phyloP scores from a whole-genome alignment of 495 filamentous ascomycete species.

The Astrocystis sublimbata region DNA sequence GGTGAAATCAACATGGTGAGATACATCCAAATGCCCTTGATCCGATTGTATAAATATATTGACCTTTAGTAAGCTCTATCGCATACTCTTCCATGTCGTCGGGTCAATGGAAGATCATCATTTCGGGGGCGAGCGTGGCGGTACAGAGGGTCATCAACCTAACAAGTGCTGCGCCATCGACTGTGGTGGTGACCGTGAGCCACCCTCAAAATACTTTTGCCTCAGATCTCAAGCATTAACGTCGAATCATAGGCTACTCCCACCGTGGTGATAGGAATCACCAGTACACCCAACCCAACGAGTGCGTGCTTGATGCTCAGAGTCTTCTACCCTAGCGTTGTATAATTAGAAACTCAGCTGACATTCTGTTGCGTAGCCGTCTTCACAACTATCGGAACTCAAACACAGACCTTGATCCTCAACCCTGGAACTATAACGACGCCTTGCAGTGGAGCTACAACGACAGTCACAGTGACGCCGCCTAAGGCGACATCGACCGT shows the following conservation, averaged over 20 bases:
- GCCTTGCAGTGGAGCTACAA: constrained; percentile 37
- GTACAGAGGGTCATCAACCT: constrained; percentile 42
- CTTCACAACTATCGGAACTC: constrained; percentile 31
- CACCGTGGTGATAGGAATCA: constrained; percentile 42
- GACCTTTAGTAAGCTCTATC: constrained; percentile 31
- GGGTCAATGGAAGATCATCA: constrained; percentile 43
- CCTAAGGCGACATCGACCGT: constrained; percentile 33
- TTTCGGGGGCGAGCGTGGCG: constrained; percentile 39
- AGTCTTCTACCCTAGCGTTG: not conserved
- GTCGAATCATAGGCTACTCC: constrained; percentile 37
- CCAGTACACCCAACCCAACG: constrained; percentile 40
- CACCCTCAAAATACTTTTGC: not conserved
- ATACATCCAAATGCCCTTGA: not conserved
- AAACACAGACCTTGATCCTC: constrained; percentile 41
- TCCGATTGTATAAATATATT: not conserved
- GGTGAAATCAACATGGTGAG: constrained; percentile 44
- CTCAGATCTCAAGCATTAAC: not conserved
- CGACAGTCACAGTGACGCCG: constrained; percentile 41
- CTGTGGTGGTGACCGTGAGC: constrained; percentile 39
- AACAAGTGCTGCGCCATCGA: constrained; percentile 37
- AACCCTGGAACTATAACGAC: constrained; percentile 38
- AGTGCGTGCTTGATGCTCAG: constrained; percentile 34
- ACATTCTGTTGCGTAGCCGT: constrained; percentile 30
- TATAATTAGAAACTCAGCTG: not conserved
- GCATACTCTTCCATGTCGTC: constrained; percentile 43